Conservation (phyloP, 768 basidiomycete genomes). For the Rhizopogon vinicolor region DNA sequence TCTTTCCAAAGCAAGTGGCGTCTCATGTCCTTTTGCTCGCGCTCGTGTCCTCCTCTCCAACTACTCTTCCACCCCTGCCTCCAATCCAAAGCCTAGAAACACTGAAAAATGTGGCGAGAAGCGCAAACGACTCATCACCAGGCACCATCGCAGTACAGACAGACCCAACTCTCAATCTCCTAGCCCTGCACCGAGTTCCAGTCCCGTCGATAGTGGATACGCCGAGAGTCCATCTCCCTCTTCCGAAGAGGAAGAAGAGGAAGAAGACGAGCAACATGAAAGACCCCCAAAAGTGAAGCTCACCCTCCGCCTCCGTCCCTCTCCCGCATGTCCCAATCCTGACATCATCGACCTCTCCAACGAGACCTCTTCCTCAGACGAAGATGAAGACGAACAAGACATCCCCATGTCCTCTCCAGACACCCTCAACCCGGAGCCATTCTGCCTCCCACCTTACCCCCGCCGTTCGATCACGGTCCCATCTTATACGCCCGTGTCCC, state of each 20-base stretch:
- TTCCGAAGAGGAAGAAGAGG: conserved; percentile 20
- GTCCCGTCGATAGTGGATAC: conserved; percentile 23
- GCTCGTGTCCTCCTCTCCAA: conserved; percentile 71
- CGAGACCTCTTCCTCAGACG: conserved; percentile 22
- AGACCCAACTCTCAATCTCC: background rate
- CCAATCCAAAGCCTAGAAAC: conserved; percentile 38
- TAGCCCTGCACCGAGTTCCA: conserved; percentile 6
- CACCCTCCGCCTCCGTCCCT: conserved; percentile 54
- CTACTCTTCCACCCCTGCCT: conserved; percentile 35
- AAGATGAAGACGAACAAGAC: conserved; percentile 16
- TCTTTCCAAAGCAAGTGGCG: conserved; percentile 68
- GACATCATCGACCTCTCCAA: conserved; percentile 39
- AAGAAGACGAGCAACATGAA: conserved; percentile 27
- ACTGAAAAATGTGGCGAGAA: conserved; percentile 40
- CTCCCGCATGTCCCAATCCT: conserved; percentile 18
- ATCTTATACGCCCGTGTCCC: conserved; percentile 41
- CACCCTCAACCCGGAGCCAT: conserved; percentile 25
- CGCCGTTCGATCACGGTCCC: conserved; percentile 55
- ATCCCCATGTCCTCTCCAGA: conserved; percentile 13
- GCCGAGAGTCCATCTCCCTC: conserved; percentile 17
- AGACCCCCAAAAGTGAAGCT: conserved; percentile 63
- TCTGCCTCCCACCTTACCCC: conserved; percentile 53
- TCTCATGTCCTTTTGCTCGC: conserved; percentile 70
- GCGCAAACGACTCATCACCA: conserved; percentile 31
- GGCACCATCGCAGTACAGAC: background rate